Base-by-base conservation (phyloP, 495 filamentous ascomycete genomes). In the Penicillium robsamsonii region DNA sequence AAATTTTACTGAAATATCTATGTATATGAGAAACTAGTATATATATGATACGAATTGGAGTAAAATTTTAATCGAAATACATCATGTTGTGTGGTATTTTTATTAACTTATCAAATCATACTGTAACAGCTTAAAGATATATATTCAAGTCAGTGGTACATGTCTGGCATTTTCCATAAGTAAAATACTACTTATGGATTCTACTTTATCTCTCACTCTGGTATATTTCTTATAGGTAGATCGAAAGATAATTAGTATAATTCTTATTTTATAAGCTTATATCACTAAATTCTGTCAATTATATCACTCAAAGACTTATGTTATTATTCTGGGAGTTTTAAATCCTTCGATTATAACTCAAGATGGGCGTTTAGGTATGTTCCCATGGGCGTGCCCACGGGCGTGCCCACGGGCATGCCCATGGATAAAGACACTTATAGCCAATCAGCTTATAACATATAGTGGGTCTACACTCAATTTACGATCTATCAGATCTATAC, bases 1-100 rank as follows among this genome's bases (percentile, higher is more conserved):
- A 42, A 27, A 42, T 54, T 54, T 31, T 54, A 54, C 18, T 54
- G 31, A 54, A 43, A 54, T 43, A 43, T 31, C 38, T 54, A 7
- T 20, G 45, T 31, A 47, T 17, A 47, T 29, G 30, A 42, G 13
- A 54, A 42, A 22, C 12, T 31, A 54, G 8, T 31, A 42, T 42
- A 54, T 47, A 47, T 33, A 47, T 17, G 30, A 47, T 44, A 44
- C 11, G 11, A 44, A 8, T 44, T 44, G n/a, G 20, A 25, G 13
- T 44, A 44, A 24, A 44, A 3, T 25, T 13, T 25, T 13, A 3
- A 44, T 44, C 8, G 41, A 44, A 31, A 47, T 47, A 47, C 9
- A 30, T 18, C 30, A 47, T 47, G 8, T 47, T 47, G n/a, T 44
- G n/a, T 44, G n/a, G 41, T 44, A 44, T 44, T 44, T 44, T 44